phyloP scores from a whole-genome alignment of 768 basidiomycete genomes.

The Boletus tomentosulus region DNA sequence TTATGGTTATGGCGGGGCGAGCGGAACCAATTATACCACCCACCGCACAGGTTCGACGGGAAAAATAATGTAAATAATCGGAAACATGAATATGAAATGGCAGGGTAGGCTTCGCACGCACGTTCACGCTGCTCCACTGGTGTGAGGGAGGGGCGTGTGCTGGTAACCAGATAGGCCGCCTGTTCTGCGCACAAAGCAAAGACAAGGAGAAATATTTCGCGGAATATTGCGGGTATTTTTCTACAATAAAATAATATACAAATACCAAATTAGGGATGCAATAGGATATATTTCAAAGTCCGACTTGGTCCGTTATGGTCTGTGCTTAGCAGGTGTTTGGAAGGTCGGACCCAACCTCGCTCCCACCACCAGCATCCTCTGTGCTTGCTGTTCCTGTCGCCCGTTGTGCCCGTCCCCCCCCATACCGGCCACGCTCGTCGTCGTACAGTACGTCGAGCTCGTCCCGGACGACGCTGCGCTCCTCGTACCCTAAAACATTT shows the following conservation, averaged over 20 bases:
- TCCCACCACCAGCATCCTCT: conserved; percentile 54
- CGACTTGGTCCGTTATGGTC: conserved; percentile 33
- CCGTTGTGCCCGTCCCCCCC: conserved; percentile 42
- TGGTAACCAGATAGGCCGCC: not conserved
- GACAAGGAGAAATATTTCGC: not conserved
- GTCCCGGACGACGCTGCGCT: conserved; percentile 24
- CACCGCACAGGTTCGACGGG: not conserved
- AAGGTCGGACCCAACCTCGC: conserved; percentile 49
- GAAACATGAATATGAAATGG: conserved; percentile 2
- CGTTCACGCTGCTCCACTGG: conserved; percentile 21
- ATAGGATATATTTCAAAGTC: conserved; percentile 29
- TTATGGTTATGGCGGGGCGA: conserved; percentile 1
- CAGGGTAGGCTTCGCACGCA: conserved; percentile 24
- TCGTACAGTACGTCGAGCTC: conserved; percentile 19
- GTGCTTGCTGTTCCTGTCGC: conserved; percentile 33
- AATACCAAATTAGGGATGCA: conserved; percentile 17
- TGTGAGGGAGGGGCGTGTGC: conserved; percentile 16
- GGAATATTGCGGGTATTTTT: conserved; percentile 11
- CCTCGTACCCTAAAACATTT: conserved; percentile 29
- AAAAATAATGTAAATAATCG: not conserved
- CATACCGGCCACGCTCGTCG: conserved; percentile 23
- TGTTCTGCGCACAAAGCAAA: not conserved
- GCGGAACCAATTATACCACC: not conserved
- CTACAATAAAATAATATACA: not conserved
- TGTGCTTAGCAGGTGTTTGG: conserved; percentile 37